Conservation (phyloP, 164 flowering plant species). For the Cinnamomum micranthum region DNA sequence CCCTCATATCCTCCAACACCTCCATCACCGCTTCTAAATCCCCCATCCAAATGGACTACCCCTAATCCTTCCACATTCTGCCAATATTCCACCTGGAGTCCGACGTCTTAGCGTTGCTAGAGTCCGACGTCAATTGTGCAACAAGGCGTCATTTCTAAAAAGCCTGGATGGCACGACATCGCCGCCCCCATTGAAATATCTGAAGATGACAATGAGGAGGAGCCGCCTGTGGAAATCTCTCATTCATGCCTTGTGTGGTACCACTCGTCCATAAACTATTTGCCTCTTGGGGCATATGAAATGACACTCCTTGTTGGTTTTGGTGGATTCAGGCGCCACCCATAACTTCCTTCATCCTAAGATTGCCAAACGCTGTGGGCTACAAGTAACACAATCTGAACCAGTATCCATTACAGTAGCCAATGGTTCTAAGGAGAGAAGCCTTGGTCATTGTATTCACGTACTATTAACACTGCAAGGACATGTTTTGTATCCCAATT, state of each 20-base stretch:
- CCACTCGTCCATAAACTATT: not conserved
- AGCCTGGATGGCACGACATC: too few relatives aligned
- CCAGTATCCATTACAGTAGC: not conserved
- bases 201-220: too few relatives aligned
- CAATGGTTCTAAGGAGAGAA: not conserved
- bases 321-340: not conserved
- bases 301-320: not conserved
- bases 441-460: not conserved
- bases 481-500: not conserved
- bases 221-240: not conserved
- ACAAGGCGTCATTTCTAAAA: too few relatives aligned
- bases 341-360: not conserved
- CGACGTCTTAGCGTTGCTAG: too few relatives aligned
- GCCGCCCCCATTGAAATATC: too few relatives aligned
- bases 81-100: too few relatives aligned
- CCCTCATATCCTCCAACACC: too few relatives aligned
- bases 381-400: not conserved
- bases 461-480: not conserved
- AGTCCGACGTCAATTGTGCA: too few relatives aligned
- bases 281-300: not conserved
- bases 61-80: too few relatives aligned
- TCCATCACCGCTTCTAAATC: too few relatives aligned
- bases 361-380: not conserved
- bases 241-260: not conserved
- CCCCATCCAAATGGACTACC: too few relatives aligned